phyloP scores from a whole-genome alignment of 768 basidiomycete species.

The Terana coerulea region DNA sequence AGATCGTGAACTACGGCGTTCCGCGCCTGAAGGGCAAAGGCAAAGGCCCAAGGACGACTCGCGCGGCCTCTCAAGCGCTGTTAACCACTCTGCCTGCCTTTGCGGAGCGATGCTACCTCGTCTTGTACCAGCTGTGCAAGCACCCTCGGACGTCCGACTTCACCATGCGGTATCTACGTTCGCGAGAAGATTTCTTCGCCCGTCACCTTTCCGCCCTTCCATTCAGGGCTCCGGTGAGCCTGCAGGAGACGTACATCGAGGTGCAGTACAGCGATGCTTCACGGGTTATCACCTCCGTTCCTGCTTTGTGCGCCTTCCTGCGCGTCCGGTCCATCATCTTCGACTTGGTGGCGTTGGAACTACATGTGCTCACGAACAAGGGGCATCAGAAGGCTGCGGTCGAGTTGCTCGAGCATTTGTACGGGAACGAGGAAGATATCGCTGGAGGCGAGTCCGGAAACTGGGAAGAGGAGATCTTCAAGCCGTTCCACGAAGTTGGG shows the following conservation, averaged over 20 bases:
- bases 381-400: conserved; percentile 70
- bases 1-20: conserved; percentile 69
- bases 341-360: conserved; percentile 81
- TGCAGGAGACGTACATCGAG: conserved; percentile 50
- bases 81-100: conserved; percentile 66
- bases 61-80: conserved; percentile 43
- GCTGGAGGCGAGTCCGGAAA: conserved; percentile 37
- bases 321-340: conserved; percentile 81
- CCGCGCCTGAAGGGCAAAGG: conserved; percentile 51
- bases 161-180: conserved; percentile 76
- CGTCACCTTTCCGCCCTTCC: conserved; percentile 81
- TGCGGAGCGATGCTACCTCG: conserved; percentile 81
- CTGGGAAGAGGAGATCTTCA: conserved; percentile 48
- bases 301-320: conserved; percentile 71
- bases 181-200: conserved; percentile 84
- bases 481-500: conserved; percentile 66
- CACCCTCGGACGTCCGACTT: conserved; percentile 58
- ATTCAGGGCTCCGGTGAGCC: conserved; percentile 49
- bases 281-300: conserved; percentile 61
- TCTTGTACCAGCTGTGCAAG: conserved; percentile 86
- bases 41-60: conserved; percentile 21
- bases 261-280: conserved; percentile 71
- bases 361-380: conserved; percentile 80
- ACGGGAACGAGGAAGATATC: conserved; percentile 54
- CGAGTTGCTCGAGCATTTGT: conserved; percentile 77